phyloP scores from a whole-genome alignment of 257 asterid species.

The Ocimum tenuiflorum region DNA sequence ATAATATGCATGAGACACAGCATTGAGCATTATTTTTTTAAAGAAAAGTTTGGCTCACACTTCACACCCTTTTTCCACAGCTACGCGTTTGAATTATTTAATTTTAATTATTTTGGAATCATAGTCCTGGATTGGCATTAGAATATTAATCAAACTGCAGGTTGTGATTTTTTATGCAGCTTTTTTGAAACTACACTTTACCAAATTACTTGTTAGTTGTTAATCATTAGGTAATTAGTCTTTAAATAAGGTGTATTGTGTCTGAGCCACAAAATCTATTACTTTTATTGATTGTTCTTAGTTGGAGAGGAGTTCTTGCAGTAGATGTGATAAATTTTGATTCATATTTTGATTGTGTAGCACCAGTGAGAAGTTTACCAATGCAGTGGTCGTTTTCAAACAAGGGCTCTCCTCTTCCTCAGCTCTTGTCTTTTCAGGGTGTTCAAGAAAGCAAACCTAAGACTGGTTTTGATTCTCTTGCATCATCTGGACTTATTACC shows the following conservation, averaged over 20 bases:
- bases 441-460: slow-evolving; percentile 36
- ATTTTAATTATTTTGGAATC: neutral
- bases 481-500: slow-evolving; percentile 53
- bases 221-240: slow-evolving; percentile 18
- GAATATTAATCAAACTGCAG: slow-evolving; percentile 2
- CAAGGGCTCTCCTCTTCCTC: slow-evolving; percentile 37
- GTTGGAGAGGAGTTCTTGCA: neutral
- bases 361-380: slow-evolving; percentile 38
- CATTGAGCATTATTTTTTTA: neutral
- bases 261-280: slow-evolving; percentile 1
- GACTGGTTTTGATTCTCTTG: slow-evolving; percentile 55
- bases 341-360: slow-evolving; percentile 31
- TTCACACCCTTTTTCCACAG: neutral
- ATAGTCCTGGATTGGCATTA: slow-evolving; percentile 5
- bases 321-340: neutral
- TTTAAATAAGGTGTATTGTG: neutral
- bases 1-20: slow-evolving; percentile 25
- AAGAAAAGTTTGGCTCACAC: neutral
- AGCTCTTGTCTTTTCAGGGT: slow-evolving; percentile 40
- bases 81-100: slow-evolving; percentile 16
- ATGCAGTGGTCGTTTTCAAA: slow-evolving; percentile 71
- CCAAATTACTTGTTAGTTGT: slow-evolving; percentile 13
- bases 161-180: slow-evolving; percentile 12
- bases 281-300: neutral
- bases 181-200: slow-evolving; percentile 17